Evolutionary conservation across 441 rosid genomes (phyloP).

Genomic region (Codiaeum variegatum): DNA sequence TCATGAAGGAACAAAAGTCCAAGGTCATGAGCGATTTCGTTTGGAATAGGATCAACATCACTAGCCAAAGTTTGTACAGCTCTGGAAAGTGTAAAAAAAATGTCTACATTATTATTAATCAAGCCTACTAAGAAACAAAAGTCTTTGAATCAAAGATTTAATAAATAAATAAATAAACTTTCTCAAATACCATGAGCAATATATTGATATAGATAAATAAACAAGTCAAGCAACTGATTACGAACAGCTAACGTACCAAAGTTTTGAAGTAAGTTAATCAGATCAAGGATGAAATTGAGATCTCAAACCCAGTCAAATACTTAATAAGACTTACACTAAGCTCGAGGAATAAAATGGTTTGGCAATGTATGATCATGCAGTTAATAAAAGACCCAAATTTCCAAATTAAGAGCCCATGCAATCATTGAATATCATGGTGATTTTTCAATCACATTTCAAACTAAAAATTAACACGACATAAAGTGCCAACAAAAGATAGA

Average conservation of each 20-base stretch:
- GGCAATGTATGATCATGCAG: background rate
- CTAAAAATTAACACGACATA: background rate
- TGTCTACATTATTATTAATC: background rate
- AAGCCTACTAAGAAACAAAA: constrained; percentile 3
- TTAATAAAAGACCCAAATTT: background rate
- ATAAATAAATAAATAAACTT: background rate
- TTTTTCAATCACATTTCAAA: background rate
- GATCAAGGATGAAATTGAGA: background rate
- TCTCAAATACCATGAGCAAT: background rate
- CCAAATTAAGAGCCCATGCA: background rate
- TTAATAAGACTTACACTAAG: background rate
- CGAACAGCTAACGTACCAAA: constrained; percentile 8
- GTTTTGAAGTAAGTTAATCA: constrained; percentile 1
- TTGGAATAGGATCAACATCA: constrained; percentile 76
- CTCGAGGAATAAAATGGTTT: background rate
- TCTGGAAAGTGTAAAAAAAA: constrained; percentile 40
- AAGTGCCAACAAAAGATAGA: background rate
- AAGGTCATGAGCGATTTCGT: constrained; percentile 58
- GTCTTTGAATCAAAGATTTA: background rate
- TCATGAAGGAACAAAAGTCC: constrained; percentile 64
- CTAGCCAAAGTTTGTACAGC: constrained; percentile 53
- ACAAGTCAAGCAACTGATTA: background rate
- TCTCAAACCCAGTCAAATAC: background rate
- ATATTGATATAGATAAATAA: background rate
- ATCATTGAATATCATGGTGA: background rate